These are phyloP conservation scores for Coccomyxa sp. DNA, from an alignment of 139 green algal species.

Conservation along the genomic window DNA sequence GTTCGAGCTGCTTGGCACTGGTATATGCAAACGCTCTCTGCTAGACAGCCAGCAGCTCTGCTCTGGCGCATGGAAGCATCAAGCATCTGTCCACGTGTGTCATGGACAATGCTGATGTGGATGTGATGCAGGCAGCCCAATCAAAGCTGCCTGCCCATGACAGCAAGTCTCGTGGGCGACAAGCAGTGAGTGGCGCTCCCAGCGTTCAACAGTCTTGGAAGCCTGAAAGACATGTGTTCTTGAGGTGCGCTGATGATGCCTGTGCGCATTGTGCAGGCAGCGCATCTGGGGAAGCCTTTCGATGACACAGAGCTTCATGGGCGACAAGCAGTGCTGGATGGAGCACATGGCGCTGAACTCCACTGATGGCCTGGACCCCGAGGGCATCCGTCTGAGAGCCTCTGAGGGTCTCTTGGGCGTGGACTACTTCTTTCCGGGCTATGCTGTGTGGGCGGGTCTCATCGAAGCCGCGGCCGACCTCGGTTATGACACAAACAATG, in stretches of 20 bases:
- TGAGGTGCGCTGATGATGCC: neutral
- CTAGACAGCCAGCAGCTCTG: too few relatives aligned
- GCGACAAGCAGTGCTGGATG: slow-evolving; percentile 37
- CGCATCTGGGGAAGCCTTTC: slow-evolving; percentile 29
- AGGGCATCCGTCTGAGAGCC: slow-evolving; percentile 52
- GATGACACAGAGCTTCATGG: slow-evolving; percentile 15
- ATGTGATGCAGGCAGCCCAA: slow-evolving; percentile 10
- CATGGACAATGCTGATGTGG: too few relatives aligned
- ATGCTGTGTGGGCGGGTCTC: slow-evolving; percentile 69
- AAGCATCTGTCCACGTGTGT: too few relatives aligned
- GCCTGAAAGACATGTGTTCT: neutral
- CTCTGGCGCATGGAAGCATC: too few relatives aligned
- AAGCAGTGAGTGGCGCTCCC: too few relatives aligned
- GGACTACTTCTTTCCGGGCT: slow-evolving; percentile 67
- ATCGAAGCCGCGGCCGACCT: slow-evolving; percentile 64
- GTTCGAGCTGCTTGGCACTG: too few relatives aligned
- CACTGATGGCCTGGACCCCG: slow-evolving; percentile 48
- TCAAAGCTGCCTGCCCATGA: slow-evolving; percentile 31
- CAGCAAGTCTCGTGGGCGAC: slow-evolving; percentile 1
- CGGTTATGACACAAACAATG: slow-evolving; percentile 69
- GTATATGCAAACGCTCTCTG: too few relatives aligned
- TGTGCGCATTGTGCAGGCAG: slow-evolving; percentile 5
- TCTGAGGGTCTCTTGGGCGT: slow-evolving; percentile 53
- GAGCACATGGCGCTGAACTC: slow-evolving; percentile 41
- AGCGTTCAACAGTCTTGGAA: too few relatives aligned